These are phyloP conservation scores for Chionographis japonica DNA, from an alignment of 106 monocot genomes.

Conservation along the genomic window DNA sequence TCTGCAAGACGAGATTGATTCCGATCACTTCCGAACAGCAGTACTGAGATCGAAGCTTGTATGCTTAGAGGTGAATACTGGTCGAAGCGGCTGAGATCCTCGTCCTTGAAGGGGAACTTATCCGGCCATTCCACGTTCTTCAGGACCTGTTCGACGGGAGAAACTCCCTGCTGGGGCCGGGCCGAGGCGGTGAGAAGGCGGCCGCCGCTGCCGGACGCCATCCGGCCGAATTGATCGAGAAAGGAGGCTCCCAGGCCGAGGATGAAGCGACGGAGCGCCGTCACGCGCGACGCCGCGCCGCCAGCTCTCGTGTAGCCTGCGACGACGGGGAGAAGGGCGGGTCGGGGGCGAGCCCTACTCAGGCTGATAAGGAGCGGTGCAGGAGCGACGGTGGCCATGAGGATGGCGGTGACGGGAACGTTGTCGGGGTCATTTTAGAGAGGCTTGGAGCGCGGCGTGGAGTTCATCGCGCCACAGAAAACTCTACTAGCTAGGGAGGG, in stretches of 20 bases:
- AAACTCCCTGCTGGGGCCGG: constrained; percentile 39
- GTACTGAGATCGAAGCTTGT: background rate
- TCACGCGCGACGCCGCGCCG: background rate
- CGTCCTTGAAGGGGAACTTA: constrained; percentile 83
- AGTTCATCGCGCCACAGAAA: too few species aligned
- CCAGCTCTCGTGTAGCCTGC: background rate
- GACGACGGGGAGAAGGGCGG: background rate
- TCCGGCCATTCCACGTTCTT: constrained; percentile 96
- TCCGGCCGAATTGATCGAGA: constrained; percentile 24
- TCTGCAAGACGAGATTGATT: constrained; percentile 19
- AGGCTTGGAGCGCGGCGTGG: background rate
- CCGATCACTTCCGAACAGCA: too few species aligned
- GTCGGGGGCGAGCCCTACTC: background rate
- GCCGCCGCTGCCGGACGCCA: constrained; percentile 32
- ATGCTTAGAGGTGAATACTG: constrained; percentile 35
- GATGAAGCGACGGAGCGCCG: constrained; percentile 54
- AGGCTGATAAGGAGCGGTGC: background rate
- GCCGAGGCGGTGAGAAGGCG: constrained; percentile 46
- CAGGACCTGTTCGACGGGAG: constrained; percentile 82
- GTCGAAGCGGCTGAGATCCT: constrained; percentile 85
- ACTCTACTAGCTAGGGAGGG: too few species aligned
- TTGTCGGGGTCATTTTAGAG: background rate
- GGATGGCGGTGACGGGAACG: constrained; percentile 5
- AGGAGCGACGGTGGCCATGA: constrained; percentile 30
- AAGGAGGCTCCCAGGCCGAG: constrained; percentile 54